Evolutionary conservation across 768 basidiomycete species (phyloP).

Genomic region (Rhizopogon rudus): DNA sequence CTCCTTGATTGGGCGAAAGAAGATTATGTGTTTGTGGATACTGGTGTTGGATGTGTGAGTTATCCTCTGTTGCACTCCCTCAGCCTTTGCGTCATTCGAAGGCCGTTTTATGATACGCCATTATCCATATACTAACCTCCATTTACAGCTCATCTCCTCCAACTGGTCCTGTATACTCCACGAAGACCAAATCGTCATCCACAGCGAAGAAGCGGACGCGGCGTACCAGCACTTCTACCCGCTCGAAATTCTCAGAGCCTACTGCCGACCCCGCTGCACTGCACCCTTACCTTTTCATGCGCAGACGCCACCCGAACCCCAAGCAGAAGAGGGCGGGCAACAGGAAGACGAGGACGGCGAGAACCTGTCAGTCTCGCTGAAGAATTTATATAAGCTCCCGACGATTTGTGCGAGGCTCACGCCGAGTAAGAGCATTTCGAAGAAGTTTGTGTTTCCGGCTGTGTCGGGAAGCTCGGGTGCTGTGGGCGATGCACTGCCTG

Average conservation of each 20-base stretch:
- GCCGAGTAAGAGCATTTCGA: constrained; percentile 43
- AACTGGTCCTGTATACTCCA: constrained; percentile 77
- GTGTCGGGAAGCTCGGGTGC: constrained; percentile 3
- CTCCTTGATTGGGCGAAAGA: constrained; percentile 61
- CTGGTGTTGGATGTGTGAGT: constrained; percentile 69
- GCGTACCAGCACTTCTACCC: constrained; percentile 73
- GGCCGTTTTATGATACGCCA: background rate
- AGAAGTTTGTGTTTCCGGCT: constrained; percentile 49
- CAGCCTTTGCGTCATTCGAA: background rate
- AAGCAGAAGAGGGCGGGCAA: background rate
- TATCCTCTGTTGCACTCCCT: background rate
- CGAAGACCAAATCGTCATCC: constrained; percentile 65
- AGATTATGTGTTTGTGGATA: constrained; percentile 70
- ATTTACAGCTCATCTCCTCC: constrained; percentile 51
- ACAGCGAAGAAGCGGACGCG: constrained; percentile 63
- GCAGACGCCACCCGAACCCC: constrained; percentile 4
- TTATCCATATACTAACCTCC: constrained; percentile 1
- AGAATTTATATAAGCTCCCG: constrained; percentile 28
- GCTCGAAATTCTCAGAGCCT: constrained; percentile 28
- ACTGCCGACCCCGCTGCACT: constrained; percentile 20
- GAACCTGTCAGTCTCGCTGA: constrained; percentile 1
- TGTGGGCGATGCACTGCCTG: background rate
- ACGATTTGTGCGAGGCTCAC: constrained; percentile 36
- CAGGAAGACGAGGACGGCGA: background rate
- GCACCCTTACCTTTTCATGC: constrained; percentile 8